phyloP scores from a whole-genome alignment of 2,329 filamentous ascomycete genomes.

The Ascochyta lentis region DNA sequence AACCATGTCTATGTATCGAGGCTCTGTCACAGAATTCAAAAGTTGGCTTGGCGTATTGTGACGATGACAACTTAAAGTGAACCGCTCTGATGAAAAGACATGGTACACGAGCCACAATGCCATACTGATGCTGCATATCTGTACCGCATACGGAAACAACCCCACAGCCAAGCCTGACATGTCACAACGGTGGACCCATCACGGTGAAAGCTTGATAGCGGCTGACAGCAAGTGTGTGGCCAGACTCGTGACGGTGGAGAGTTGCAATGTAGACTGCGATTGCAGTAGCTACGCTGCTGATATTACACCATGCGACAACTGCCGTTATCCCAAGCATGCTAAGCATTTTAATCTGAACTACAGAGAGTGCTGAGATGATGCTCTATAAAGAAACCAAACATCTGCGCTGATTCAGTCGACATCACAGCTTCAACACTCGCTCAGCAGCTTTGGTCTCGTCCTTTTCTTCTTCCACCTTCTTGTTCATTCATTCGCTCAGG shows the following conservation, averaged over 20 bases:
- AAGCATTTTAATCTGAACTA: not conserved
- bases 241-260: not conserved
- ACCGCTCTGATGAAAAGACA: not conserved
- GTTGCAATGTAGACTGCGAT: not conserved
- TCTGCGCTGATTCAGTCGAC: not conserved
- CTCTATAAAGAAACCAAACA: not conserved
- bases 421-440: constrained; percentile 2
- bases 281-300: not conserved
- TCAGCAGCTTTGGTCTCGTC: not conserved
- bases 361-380: not conserved
- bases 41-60: not conserved
- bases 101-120: not conserved
- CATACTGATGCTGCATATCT: not conserved
- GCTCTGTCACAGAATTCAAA: not conserved
- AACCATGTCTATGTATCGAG: not conserved
- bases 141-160: not conserved
- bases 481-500: constrained; percentile 2
- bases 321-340: not conserved
- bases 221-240: not conserved
- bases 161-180: not conserved
- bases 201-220: not conserved
- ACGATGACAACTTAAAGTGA: not conserved
- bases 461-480: not conserved
- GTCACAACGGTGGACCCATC: not conserved
- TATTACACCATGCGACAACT: not conserved